These are phyloP conservation scores for Cercospora sesami DNA, from an alignment of 2,329 filamentous ascomycete genomes.

Conservation along the genomic window DNA sequence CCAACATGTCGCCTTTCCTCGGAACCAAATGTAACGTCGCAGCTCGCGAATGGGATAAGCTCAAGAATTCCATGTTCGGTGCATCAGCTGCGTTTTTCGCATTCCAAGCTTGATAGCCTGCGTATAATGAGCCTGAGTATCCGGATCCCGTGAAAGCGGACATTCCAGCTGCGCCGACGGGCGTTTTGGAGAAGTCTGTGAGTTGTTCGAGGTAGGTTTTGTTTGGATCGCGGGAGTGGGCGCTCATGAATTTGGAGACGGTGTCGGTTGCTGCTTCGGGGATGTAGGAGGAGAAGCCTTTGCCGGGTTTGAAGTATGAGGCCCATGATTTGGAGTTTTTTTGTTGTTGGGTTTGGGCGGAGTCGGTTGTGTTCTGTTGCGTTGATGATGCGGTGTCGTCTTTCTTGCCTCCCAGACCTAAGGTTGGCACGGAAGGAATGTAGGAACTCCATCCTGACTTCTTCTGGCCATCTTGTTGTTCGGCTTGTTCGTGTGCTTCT, in stretches of 20 bases:
- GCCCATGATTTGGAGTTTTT: conserved; percentile 47
- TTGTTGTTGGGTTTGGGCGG: conserved; percentile 36
- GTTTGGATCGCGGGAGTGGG: conserved; percentile 48
- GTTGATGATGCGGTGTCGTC: conserved; percentile 18
- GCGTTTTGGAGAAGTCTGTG: conserved; percentile 53
- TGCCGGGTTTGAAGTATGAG: conserved; percentile 50
- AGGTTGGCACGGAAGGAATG: conserved; percentile 30
- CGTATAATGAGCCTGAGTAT: conserved; percentile 50
- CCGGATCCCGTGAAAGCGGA: conserved; percentile 50
- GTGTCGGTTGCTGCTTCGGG: conserved; percentile 44
- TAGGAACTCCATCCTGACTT: conserved; percentile 39
- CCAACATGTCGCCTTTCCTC: conserved; percentile 44
- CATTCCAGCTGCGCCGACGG: conserved; percentile 50
- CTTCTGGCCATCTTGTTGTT: conserved; percentile 25
- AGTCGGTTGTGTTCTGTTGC: conserved; percentile 18
- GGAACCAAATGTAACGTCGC: conserved; percentile 45
- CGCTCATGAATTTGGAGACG: conserved; percentile 48
- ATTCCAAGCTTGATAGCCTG: conserved; percentile 52
- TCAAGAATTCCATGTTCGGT: conserved; percentile 50
- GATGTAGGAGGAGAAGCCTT: conserved; percentile 51
- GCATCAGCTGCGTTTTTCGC: conserved; percentile 37
- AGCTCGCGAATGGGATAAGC: conserved; percentile 48
- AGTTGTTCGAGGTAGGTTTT: conserved; percentile 54
- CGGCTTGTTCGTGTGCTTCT: conserved; percentile 24
- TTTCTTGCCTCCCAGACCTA: conserved; percentile 29